Percentiles rank a stretch among this genome's conserved stretches.
Evolutionary conservation across 148 eudicot species (phyloP).

Genomic region (Camellia japonica): DNA sequence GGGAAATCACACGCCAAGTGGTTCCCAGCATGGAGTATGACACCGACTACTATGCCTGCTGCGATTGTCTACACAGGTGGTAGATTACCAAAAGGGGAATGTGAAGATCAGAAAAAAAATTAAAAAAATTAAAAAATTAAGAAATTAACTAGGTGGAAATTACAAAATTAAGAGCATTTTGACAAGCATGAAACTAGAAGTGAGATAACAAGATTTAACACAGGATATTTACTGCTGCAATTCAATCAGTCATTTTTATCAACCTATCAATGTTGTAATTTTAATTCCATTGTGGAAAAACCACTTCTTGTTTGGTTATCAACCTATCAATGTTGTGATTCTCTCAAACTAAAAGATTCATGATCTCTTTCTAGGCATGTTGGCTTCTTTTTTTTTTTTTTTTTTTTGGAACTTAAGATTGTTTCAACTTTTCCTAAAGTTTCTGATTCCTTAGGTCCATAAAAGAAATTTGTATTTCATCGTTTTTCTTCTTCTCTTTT

Average conservation of each 20-base stretch:
- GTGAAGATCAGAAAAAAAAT: not conserved
- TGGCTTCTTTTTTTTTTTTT: not conserved
- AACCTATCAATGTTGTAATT: not conserved
- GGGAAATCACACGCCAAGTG: constrained; percentile 69
- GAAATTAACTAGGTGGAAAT: constrained; percentile 1
- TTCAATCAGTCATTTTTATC: not conserved
- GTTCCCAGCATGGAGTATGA: constrained; percentile 52
- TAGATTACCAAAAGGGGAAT: not conserved
- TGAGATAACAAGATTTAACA: not conserved
- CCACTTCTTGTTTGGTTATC: not conserved
- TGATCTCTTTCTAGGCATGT: not conserved
- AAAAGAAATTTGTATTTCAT: no score
- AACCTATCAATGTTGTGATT: not conserved
- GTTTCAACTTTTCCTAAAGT: not conserved
- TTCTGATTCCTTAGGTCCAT: not conserved
- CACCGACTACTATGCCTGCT: constrained; percentile 67
- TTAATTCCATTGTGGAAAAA: not conserved
- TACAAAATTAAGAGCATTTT: not conserved
- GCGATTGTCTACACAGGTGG: constrained; percentile 67
- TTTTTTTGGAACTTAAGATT: no score
- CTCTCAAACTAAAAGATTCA: not conserved
- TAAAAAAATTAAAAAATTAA: not conserved
- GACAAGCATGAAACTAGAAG: not conserved
- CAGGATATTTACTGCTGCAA: not conserved
- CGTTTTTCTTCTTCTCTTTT: not conserved